Evolutionary conservation across 2,329 filamentous ascomycete genomes (phyloP), one percentile per base, ranked within the genome.

Genomic region (Colletotrichum higginsianum): DNA sequence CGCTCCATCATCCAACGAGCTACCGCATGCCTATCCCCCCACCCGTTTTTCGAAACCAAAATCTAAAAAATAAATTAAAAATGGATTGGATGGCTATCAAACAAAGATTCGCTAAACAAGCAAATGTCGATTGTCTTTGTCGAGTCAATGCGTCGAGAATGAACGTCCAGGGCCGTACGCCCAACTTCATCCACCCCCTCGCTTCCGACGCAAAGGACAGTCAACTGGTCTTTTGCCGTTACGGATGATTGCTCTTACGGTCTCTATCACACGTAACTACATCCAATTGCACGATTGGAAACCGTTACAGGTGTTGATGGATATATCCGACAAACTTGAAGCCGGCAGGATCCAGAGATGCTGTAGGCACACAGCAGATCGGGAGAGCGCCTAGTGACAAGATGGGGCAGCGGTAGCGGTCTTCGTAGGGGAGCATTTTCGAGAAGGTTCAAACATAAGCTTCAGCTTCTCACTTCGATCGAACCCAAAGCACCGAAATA

Each of bases 401-500:
- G 26, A 26, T 18, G 35, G 26, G 16, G 9, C 15, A 53, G 50
- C 16, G 35, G 12, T 26, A 53, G 26, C 40, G 30, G 38, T 16
- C n/a, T 35, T 23, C 35, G 47, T 35, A 16, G 18, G 30, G 30
- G 47, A 61, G 42, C 42, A 11, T 53, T 26, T 47, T 61, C 50
- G n/a, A 42, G n/a, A 52, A 57, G 52, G 35, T 58, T 49, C 21
- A 40, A 40, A 9, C 15, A 46, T n/a, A 38, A 38, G 18, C 23
- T 35, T n/a, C 13, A n/a, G 23, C 4, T 30, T 71, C 58, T 44
- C 26, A 35, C 52, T 72, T 35, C 52, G 58, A 69, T 64, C 46
- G 46, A 53, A 56, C 13, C 26, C 65, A 46, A 40, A 18, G 11
- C 35, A n/a, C 58, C 58, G 66, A 70, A 69, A 65, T 52, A 53